Percentiles rank a stretch among this genome's conserved stretches.
Conservation (phyloP, 192 early-diverging fungal genomes). For the Lobosporangium transversale region DNA sequence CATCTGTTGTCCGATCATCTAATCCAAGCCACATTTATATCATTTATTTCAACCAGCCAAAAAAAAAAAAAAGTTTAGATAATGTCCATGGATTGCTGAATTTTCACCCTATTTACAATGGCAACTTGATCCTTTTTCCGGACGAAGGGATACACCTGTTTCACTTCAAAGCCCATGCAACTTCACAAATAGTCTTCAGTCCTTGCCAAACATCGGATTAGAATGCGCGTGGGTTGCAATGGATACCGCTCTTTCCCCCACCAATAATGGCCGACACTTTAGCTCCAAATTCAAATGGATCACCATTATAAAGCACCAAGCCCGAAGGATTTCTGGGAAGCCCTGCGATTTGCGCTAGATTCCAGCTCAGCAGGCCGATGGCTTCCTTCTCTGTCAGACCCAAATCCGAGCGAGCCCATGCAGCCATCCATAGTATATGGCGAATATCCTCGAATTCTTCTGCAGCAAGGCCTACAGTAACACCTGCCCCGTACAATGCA, state of each 20-base stretch:
- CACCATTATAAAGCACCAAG: constrained; percentile 71
- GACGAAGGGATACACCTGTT: too few species aligned
- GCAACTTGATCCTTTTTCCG: too few species aligned
- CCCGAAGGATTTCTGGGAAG: constrained; percentile 51
- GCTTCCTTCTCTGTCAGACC: constrained; percentile 68
- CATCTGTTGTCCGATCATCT: too few species aligned
- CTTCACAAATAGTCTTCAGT: too few species aligned
- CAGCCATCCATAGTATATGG: constrained; percentile 82
- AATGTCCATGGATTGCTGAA: too few species aligned
- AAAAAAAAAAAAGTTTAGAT: too few species aligned
- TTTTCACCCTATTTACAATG: too few species aligned
- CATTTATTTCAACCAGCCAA: too few species aligned
- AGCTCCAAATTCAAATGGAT: constrained; percentile 71
- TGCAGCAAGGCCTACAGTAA: constrained; percentile 67
- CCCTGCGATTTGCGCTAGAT: constrained; percentile 73
- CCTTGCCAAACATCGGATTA: too few species aligned
- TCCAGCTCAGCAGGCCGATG: constrained; percentile 75
- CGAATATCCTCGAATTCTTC: constrained; percentile 62
- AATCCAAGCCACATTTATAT: too few species aligned
- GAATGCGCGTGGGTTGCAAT: constrained; percentile 52
- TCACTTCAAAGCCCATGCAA: too few species aligned
- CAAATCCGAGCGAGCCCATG: constrained; percentile 66
- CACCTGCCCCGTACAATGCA: constrained; percentile 64
- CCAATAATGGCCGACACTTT: constrained; percentile 69
- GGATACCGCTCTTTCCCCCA: constrained; percentile 56